Base-by-base conservation (phyloP, 805 yeast species). In the Candida mattraensis region DNA sequence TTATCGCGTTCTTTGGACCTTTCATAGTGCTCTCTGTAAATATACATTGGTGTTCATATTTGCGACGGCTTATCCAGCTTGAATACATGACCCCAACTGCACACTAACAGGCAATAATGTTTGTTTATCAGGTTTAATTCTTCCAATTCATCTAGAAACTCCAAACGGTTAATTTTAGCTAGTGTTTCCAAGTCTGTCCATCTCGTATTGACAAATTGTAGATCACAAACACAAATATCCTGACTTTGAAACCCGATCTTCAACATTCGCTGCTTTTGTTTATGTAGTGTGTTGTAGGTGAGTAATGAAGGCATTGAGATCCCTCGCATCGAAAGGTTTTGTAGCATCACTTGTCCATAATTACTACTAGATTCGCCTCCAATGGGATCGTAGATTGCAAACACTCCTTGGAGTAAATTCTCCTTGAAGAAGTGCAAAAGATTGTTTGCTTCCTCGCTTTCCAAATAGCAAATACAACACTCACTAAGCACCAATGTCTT, bases 131-230 rank as follows among this genome's bases (percentile, higher is more conserved):
- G 60, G 35, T 66, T 58, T 53, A 84, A 69, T 49, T 84, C 94
- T 56, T 84, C 94, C 4, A 81, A 56, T 55, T 84, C 94, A 56
- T 84, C 94, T 14, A 85, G 65, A 45, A 83, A 61, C 55, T 85
- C 93, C 24, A 84, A 64, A 15, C 60, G 45, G 37, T 68, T 65
- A 1, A 83, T 69, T 19, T 83, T 51, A 7, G 45, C 50, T 15
- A 58, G 48, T 20, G 75, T 83, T 1, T 50, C 53, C 0, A 24
- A 31, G 7, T 44, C 43, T 3, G 78, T 56, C 84, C 86, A 79
- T 18, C 52, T 33, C 13, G 43, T 45, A 54, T 58, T 55, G 10
- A 65, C 50, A 37, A 37, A 57, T 36, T 71, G 65, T 50, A 82
- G 60, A 45, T 76, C 77, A 0, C 76, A 72, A 4, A 73, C 60